phyloP scores from a whole-genome alignment of 2,329 filamentous ascomycete species.

The Hirsutella rhossiliensis region DNA sequence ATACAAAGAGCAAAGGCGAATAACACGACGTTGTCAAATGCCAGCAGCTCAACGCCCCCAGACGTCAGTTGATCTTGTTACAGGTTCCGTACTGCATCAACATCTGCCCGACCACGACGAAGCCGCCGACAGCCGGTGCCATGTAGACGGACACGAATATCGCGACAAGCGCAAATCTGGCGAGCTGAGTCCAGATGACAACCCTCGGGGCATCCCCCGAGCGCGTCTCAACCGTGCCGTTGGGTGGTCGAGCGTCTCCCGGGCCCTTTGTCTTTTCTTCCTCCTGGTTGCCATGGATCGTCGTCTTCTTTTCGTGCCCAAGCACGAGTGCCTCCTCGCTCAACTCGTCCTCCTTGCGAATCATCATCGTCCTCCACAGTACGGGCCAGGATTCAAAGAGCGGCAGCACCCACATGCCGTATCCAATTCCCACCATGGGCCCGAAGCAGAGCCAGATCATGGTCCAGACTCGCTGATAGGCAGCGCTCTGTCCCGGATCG shows the following conservation, averaged over 20 bases:
- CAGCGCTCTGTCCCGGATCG: neutral
- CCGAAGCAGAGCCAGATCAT: conserved; percentile 3
- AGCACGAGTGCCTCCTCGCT: neutral
- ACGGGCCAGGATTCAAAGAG: conserved; percentile 1
- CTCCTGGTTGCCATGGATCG: neutral
- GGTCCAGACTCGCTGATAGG: conserved; percentile 2
- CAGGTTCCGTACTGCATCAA: conserved; percentile 2
- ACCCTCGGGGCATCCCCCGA: neutral
- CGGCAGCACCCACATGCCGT: neutral
- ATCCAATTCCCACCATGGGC: conserved; percentile 1
- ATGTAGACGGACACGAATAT: neutral
- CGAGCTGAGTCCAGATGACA: neutral
- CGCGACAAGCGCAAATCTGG: neutral
- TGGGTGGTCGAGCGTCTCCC: too few species aligned
- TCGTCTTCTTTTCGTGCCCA: neutral
- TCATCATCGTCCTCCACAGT: conserved; percentile 1
- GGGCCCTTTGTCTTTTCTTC: too few species aligned
- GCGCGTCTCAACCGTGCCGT: neutral
- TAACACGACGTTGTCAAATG: too few species aligned
- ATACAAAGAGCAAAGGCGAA: too few species aligned
- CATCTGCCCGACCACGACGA: conserved; percentile 2
- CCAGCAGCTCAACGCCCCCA: too few species aligned
- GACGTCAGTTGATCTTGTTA: neutral
- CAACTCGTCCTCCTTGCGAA: neutral
- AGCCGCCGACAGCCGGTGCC: conserved; percentile 1